Percentiles rank a stretch among this genome's conserved stretches.
Conservation (phyloP, 768 basidiomycete species). For the Mycena pura region DNA sequence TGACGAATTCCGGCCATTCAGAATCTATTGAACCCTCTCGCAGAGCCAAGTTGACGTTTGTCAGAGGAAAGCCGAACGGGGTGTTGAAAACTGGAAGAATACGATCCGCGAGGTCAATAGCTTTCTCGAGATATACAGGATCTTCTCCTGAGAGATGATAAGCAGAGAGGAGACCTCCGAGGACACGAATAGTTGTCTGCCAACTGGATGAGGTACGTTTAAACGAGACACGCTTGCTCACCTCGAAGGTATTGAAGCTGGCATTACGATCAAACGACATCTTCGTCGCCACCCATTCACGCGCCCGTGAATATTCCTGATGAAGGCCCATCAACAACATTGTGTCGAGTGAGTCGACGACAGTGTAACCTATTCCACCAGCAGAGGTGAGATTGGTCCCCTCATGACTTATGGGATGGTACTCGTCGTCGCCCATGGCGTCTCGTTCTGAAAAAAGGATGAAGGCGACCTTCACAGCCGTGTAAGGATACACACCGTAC, state of each 20-base stretch:
- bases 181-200: conserved; percentile 89
- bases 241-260: conserved; percentile 90
- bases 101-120: conserved; percentile 85
- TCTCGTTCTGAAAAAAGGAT: conserved; percentile 65
- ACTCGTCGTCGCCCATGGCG: conserved; percentile 93
- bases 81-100: conserved; percentile 86
- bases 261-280: conserved; percentile 81
- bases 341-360: conserved; percentile 88
- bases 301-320: conserved; percentile 79
- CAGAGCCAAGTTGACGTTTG: conserved; percentile 75
- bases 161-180: conserved; percentile 90
- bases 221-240: conserved; percentile 39
- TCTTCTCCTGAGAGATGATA: conserved; percentile 79
- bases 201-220: background rate
- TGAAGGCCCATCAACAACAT: conserved; percentile 85
- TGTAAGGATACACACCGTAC: conserved; percentile 64
- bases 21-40: conserved; percentile 64
- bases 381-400: conserved; percentile 82
- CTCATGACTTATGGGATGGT: conserved; percentile 77
- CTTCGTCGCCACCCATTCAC: conserved; percentile 74
- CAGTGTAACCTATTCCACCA: conserved; percentile 88
- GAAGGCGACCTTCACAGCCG: conserved; percentile 1
- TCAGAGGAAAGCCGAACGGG: conserved; percentile 79
- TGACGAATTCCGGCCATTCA: conserved; percentile 68
- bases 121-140: conserved; percentile 73